phyloP scores from a whole-genome alignment of 345 rosid genomes.

The Cardamine chenopodiifolia region DNA sequence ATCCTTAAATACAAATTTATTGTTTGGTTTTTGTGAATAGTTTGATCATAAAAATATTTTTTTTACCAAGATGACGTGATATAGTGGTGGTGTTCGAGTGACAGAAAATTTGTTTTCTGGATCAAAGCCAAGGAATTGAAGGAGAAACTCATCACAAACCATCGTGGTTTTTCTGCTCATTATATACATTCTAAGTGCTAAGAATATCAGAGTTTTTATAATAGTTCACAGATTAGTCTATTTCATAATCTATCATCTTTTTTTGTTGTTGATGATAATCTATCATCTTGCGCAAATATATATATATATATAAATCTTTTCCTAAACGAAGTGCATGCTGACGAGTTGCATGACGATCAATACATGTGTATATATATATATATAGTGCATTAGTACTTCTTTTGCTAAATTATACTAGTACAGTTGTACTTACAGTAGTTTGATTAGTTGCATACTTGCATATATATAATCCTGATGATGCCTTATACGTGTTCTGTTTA shows the following conservation, averaged over 20 bases:
- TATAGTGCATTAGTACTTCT: neutral
- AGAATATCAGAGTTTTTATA: neutral
- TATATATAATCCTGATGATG: conserved; percentile 30
- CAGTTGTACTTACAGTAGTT: conserved; percentile 19
- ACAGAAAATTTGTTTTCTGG: neutral
- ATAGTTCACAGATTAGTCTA: neutral
- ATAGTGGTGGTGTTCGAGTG: neutral
- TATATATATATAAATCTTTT: too few species aligned
- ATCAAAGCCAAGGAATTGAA: neutral
- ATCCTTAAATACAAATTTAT: too few species aligned
- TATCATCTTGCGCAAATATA: neutral
- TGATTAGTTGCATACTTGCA: neutral
- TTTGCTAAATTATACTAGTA: conserved; percentile 9
- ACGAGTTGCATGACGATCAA: conserved; percentile 36
- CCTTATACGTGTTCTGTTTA: conserved; percentile 41
- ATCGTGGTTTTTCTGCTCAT: neutral
- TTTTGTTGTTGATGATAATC: too few species aligned
- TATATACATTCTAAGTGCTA: too few species aligned
- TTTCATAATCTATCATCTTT: neutral
- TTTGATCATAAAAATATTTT: neutral
- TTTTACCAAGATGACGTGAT: too few species aligned
- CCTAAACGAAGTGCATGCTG: conserved; percentile 10
- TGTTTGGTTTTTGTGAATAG: too few species aligned
- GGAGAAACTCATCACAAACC: neutral
- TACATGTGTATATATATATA: neutral